A percentile compares a stretch with the other conserved stretches of the same genome.
These are phyloP conservation scores for Proliferodiscus dingleyae DNA, from an alignment of 2,329 filamentous ascomycete species.

Conservation along the genomic window DNA sequence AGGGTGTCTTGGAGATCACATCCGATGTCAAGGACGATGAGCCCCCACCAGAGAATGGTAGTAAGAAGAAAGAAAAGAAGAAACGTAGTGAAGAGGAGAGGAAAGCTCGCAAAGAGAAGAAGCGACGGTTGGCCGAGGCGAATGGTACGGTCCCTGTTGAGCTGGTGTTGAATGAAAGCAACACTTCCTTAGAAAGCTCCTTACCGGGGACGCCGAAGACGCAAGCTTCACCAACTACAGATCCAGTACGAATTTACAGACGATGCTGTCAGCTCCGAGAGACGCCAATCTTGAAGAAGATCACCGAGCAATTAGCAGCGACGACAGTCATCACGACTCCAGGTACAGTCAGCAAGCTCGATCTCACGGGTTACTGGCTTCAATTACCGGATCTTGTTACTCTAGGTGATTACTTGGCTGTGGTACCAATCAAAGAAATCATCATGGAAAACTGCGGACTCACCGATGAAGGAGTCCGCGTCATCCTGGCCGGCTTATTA, in stretches of 20 bases:
- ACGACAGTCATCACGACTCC: constrained; percentile 61
- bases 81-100: constrained; percentile 90
- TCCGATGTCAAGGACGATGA: constrained; percentile 20
- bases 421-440: constrained; percentile 85
- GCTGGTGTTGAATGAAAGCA: constrained; percentile 64
- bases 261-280: constrained; percentile 92
- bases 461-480: constrained; percentile 78
- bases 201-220: constrained; percentile 39
- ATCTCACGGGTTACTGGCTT: constrained; percentile 80
- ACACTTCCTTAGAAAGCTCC: constrained; percentile 40
- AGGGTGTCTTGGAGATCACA: constrained; percentile 28
- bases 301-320: constrained; percentile 80
- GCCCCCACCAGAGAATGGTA: constrained; percentile 33
- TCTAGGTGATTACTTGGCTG: constrained; percentile 86
- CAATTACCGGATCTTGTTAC: constrained; percentile 80
- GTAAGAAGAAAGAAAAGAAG: constrained; percentile 90
- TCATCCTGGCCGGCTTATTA: constrained; percentile 79
- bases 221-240: constrained; percentile 74
- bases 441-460: constrained; percentile 83
- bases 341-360: constrained; percentile 76
- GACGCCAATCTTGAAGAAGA: constrained; percentile 84
- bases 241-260: constrained; percentile 87
- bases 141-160: constrained; percentile 86
- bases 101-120: constrained; percentile 87
- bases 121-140: constrained; percentile 75